Evolutionary conservation across 345 rosid species (phyloP), one percentile per base, ranked within the genome.

Genomic region (Litchi chinensis): DNA sequence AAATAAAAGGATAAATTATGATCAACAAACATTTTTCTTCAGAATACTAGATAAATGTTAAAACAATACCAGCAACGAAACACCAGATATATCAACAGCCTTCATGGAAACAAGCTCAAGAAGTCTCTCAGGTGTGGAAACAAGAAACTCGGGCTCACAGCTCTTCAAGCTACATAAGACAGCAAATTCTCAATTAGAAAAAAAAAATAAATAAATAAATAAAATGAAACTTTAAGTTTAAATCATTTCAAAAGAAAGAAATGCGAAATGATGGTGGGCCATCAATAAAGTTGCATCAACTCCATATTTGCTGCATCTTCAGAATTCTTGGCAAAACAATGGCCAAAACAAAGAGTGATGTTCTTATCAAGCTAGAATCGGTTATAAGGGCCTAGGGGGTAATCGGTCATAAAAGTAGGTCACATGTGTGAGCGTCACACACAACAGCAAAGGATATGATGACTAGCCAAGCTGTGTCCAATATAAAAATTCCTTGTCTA

Each of bases 111-210:
- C 79, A 80, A 96, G 93, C 91, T 91, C 94, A 84, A 90, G 80
- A 82, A 93, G 98, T 78, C 98, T 93, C 82, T 86, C 93, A 68
- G 99, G 97, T 19, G 97, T 94, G 26, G 97, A 86, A 68, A 94
- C 89, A 59, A 96, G 86, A 88, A 91, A 93, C 85, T 96, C 98
- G 68, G 98, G 98, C 78, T 96, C 99, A 66, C 92, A 87, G 74
- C 89, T 93, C 78, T 82, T 89, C 85, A 96, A 86, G 32, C 98
- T 94, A 83, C 83, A 80, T 5, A 72, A 18, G 10, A 50, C 70
- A 60, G 80, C 19, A 32, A 8, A 57, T 46, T 70, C 63, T 26
- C 63, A 46, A 65, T 18, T 16, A 81, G 73, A 57, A 56, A 52
- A 10, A 52, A 10, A 5, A n/a, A 13, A 65, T 41, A 2, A 22